These are phyloP conservation scores for Phytophthora podocarpi DNA, from an alignment of 352 stramenopile genomes.

Conservation along the genomic window DNA sequence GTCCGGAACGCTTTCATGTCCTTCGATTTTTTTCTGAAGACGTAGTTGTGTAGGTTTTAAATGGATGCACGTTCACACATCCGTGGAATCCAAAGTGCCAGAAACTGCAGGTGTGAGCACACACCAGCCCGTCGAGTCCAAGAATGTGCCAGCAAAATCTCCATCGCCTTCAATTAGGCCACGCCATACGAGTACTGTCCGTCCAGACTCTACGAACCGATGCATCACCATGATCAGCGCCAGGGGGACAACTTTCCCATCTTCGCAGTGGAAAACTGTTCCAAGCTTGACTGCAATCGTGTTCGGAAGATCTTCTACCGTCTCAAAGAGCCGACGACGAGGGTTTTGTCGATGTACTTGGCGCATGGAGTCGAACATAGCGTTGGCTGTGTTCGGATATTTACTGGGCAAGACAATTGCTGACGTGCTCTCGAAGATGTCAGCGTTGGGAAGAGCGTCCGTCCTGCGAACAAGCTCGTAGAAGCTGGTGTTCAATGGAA, in stretches of 20 bases:
- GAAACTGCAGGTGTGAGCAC: neutral
- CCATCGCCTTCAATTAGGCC: slow-evolving; percentile 11
- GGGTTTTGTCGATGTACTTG: slow-evolving; percentile 1
- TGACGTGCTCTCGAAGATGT: slow-evolving; percentile 18
- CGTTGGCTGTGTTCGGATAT: slow-evolving; percentile 7
- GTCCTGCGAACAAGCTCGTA: slow-evolving; percentile 9
- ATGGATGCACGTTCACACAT: slow-evolving; percentile 13
- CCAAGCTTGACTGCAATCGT: slow-evolving; percentile 26
- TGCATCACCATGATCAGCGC: neutral
- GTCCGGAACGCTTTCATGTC: neutral
- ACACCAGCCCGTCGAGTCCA: slow-evolving; percentile 18
- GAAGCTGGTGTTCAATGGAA: slow-evolving; percentile 1
- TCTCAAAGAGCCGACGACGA: slow-evolving; percentile 8
- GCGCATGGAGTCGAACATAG: slow-evolving; percentile 16
- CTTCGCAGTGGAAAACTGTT: slow-evolving; percentile 3
- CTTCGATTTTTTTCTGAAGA: neutral
- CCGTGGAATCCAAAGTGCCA: neutral
- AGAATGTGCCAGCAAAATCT: slow-evolving; percentile 8
- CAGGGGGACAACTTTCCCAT: neutral
- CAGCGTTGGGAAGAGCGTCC: neutral
- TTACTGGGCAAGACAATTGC: slow-evolving; percentile 7
- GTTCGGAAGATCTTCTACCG: neutral
- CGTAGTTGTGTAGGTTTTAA: neutral
- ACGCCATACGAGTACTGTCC: slow-evolving; percentile 23
- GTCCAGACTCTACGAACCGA: slow-evolving; percentile 10